phyloP scores from a whole-genome alignment of 225 moss, liverwort and hornwort genomes.

The Takakia lepidozioides region DNA sequence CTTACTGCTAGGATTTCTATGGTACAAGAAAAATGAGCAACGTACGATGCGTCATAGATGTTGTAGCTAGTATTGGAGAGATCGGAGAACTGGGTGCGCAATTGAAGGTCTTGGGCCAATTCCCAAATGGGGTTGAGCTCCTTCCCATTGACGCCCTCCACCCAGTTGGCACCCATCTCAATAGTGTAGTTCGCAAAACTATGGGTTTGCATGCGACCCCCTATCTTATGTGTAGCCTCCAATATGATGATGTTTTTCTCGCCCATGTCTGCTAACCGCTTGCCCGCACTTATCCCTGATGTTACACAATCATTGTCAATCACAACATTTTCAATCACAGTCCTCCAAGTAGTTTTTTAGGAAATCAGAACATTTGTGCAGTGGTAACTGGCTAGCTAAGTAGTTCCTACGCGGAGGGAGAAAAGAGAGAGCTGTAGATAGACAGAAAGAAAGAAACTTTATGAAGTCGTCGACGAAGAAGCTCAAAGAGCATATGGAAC shows the following conservation, averaged over 20 bases:
- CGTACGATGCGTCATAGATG: conserved; percentile 27
- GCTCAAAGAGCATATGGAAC: too few species aligned
- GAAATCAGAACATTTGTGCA: too few species aligned
- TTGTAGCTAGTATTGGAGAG: conserved; percentile 47
- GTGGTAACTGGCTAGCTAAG: too few species aligned
- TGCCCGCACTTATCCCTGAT: conserved; percentile 76
- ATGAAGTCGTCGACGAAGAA: too few species aligned
- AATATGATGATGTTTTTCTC: conserved; percentile 38
- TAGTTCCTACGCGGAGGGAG: too few species aligned
- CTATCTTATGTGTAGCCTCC: conserved; percentile 51
- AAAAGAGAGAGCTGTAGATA: too few species aligned
- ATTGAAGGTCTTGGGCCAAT: conserved; percentile 35
- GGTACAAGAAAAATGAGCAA: not conserved
- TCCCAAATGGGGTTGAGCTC: conserved; percentile 48
- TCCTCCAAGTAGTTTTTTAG: too few species aligned
- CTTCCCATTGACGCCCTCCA: conserved; percentile 62
- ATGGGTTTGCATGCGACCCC: conserved; percentile 47
- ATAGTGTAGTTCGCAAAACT: conserved; percentile 36
- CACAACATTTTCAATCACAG: too few species aligned
- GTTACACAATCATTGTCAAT: too few species aligned
- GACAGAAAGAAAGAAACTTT: too few species aligned
- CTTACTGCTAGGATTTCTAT: too few species aligned
- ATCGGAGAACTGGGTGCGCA: conserved; percentile 31
- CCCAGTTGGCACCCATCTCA: conserved; percentile 78
- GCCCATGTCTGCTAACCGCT: conserved; percentile 39